Conservation (phyloP, 306 rosid species). For the Trichosanthes cucumerina region DNA sequence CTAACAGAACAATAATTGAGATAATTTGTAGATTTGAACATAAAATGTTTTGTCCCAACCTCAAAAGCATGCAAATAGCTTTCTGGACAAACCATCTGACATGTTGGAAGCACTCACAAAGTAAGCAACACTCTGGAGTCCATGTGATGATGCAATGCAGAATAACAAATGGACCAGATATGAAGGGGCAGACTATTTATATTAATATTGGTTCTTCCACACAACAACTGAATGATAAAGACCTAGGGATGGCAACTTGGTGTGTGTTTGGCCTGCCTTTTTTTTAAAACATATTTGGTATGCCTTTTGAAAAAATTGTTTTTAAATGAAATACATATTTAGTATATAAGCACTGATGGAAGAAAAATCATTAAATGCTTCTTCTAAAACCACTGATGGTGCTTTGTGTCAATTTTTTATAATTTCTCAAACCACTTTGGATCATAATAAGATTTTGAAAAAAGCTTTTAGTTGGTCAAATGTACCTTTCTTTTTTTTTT, state of each 20-base stretch:
- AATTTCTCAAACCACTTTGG: too few relatives aligned
- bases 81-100: constrained; percentile 40
- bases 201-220: not conserved
- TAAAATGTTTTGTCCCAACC: constrained; percentile 26
- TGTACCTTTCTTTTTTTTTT: not conserved
- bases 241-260: constrained; percentile 9
- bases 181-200: not conserved
- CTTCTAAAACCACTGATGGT: not conserved
- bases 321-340: too few relatives aligned
- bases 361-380: not conserved
- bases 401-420: too few relatives aligned
- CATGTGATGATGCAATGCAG: constrained; percentile 36
- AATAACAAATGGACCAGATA: not conserved
- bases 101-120: constrained; percentile 41
- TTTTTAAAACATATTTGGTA: too few relatives aligned
- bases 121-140: constrained; percentile 52
- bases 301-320: too few relatives aligned
- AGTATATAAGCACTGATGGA: too few relatives aligned
- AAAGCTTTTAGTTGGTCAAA: not conserved
- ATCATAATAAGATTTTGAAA: too few relatives aligned
- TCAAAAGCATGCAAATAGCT: constrained; percentile 40
- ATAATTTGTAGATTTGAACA: not conserved
- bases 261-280: too few relatives aligned
- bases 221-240: not conserved
- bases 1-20: too few relatives aligned